These are phyloP conservation scores for Hortiboletus campestris DNA, from an alignment of 768 basidiomycete species.

Conservation along the genomic window DNA sequence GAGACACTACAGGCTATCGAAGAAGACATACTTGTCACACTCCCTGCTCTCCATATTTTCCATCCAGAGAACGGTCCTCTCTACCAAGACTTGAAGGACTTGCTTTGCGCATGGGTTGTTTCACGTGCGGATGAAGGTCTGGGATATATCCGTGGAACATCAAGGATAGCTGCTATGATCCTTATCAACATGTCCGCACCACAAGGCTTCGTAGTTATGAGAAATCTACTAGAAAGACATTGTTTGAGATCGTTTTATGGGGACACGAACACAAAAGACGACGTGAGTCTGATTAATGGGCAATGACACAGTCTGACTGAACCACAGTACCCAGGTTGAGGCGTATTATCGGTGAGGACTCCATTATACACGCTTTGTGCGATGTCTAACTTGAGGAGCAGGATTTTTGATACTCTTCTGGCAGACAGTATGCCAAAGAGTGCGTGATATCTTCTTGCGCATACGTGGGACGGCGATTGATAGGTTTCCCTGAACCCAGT, in stretches of 20 bases:
- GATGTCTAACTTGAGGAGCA: conserved; percentile 31
- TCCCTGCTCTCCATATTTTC: conserved; percentile 81
- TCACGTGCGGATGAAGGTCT: conserved; percentile 80
- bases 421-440: conserved; percentile 95
- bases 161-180: conserved; percentile 83
- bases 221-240: conserved; percentile 83
- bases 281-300: conserved; percentile 52
- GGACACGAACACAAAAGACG: conserved; percentile 64
- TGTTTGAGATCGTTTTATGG: conserved; percentile 85
- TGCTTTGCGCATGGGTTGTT: conserved; percentile 87
- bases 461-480: background rate
- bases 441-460: conserved; percentile 35
- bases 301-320: conserved; percentile 29
- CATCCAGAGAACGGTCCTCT: conserved; percentile 73
- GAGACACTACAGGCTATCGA: conserved; percentile 65
- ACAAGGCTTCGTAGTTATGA: conserved; percentile 77
- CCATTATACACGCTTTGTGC: background rate
- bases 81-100: conserved; percentile 77
- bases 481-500: conserved; percentile 42
- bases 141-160: conserved; percentile 65
- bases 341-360: conserved; percentile 77
- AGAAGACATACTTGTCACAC: conserved; percentile 67
- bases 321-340: conserved; percentile 58
- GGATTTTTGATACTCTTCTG: conserved; percentile 88
- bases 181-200: conserved; percentile 76